A percentile compares a stretch with the other conserved stretches of the same genome.
phyloP scores from a whole-genome alignment of 2,329 filamentous ascomycete species.

The Microthyrium microscopicum region DNA sequence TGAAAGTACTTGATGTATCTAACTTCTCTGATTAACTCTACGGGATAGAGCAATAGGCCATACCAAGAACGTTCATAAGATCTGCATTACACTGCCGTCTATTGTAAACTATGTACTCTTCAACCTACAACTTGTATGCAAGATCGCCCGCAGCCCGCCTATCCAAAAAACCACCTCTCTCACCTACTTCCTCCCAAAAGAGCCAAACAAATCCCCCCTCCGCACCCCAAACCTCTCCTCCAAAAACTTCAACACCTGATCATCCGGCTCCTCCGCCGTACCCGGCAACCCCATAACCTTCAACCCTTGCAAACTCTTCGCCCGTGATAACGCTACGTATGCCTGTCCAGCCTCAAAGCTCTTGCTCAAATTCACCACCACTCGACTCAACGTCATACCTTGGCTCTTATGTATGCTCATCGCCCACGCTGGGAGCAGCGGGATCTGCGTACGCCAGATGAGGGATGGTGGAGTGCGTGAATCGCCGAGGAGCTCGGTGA shows the following conservation, averaged over 20 bases:
- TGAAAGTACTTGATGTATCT: no score
- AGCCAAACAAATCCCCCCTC: not conserved
- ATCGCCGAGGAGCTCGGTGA: constrained; percentile 30
- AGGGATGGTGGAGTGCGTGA: no score
- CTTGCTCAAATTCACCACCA: constrained; percentile 35
- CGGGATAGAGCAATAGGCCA: no score
- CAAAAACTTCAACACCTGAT: constrained; percentile 20
- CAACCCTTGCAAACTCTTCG: constrained; percentile 34
- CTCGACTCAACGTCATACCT: constrained; percentile 44
- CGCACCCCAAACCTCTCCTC: constrained; percentile 12
- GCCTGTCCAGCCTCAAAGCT: constrained; percentile 42
- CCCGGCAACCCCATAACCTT: constrained; percentile 20
- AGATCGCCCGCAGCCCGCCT: no score
- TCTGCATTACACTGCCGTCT: no score
- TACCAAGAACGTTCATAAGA: no score
- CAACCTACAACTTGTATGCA: no score
- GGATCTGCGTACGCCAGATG: constrained; percentile 43
- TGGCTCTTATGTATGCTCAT: constrained; percentile 48
- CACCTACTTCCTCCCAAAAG: no score
- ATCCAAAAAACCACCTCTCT: no score
- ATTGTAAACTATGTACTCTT: no score
- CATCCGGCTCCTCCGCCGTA: constrained; percentile 14
- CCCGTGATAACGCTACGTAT: constrained; percentile 46
- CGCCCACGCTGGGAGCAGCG: constrained; percentile 43
- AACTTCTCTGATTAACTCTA: no score